Evolutionary conservation across 2,329 filamentous ascomycete genomes (phyloP).

Genomic region (Colletotrichum sp.): DNA sequence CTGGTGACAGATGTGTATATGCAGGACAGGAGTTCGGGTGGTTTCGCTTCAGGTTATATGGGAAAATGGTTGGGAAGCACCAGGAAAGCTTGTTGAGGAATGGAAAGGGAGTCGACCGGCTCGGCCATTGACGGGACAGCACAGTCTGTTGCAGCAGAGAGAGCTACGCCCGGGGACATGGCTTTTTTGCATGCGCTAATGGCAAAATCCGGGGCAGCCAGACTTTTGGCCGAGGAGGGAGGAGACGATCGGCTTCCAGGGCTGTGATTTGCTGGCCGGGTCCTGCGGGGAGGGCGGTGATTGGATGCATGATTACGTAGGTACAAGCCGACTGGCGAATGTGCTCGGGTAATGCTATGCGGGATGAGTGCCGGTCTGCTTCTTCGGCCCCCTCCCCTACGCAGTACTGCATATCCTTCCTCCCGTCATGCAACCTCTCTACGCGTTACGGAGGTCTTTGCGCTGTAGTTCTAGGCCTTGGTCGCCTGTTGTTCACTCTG

Average conservation of each 20-base stretch:
- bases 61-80: constrained; percentile 14
- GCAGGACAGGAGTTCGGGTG: constrained; percentile 13
- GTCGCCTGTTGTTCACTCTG: background rate
- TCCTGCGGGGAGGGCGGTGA: constrained; percentile 6
- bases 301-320: constrained; percentile 19
- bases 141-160: background rate
- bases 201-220: constrained; percentile 20
- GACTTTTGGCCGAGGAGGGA: background rate
- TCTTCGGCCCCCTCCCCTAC: background rate
- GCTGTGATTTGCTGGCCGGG: constrained; percentile 19
- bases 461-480: constrained; percentile 7
- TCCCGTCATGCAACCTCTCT: background rate
- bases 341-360: background rate
- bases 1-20: background rate
- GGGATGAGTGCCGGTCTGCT: background rate
- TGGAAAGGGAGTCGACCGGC: background rate
- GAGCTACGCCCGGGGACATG: background rate
- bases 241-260: constrained; percentile 1
- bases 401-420: background rate
- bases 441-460: background rate
- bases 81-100: constrained; percentile 20
- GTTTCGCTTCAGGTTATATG: constrained; percentile 16
- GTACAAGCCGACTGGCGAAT: background rate
- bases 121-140: constrained; percentile 1
- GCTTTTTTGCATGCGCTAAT: constrained; percentile 13